These are phyloP conservation scores for Wallemia hederae DNA, from an alignment of 1,284 basidiomycete species.

Conservation along the genomic window DNA sequence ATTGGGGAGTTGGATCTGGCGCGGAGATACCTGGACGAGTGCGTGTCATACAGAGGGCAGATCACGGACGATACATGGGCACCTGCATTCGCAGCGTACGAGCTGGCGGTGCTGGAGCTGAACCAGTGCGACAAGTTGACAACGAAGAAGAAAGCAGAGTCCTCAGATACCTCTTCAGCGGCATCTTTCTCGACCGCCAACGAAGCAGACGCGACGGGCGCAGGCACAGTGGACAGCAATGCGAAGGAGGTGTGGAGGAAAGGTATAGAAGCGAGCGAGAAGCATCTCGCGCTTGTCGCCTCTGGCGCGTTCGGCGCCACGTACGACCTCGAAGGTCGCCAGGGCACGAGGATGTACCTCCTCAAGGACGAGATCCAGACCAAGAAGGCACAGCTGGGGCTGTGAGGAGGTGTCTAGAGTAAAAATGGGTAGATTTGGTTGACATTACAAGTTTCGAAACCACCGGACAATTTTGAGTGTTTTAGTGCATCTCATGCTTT, in stretches of 20 bases:
- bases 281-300: slow-evolving; percentile 25
- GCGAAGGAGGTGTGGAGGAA: slow-evolving; percentile 21
- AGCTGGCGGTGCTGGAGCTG: slow-evolving; percentile 19
- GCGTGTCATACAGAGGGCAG: slow-evolving; percentile 18
- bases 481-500: too few species aligned
- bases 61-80: slow-evolving; percentile 28
- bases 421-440: too few species aligned
- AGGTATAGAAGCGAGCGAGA: slow-evolving; percentile 22
- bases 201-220: slow-evolving; percentile 28
- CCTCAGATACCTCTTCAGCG: not conserved
- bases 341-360: slow-evolving; percentile 38
- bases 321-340: slow-evolving; percentile 31
- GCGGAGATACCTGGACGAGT: slow-evolving; percentile 25
- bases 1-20: slow-evolving; percentile 21
- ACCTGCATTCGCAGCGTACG: slow-evolving; percentile 30
- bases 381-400: slow-evolving; percentile 22
- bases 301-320: slow-evolving; percentile 23
- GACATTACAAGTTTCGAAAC: too few species aligned
- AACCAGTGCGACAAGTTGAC: not conserved
- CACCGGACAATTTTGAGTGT: too few species aligned
- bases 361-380: slow-evolving; percentile 32
- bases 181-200: slow-evolving; percentile 18
- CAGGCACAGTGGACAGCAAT: slow-evolving; percentile 8
- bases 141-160: not conserved
- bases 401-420: slow-evolving; percentile 10